Evolutionary conservation across 352 stramenopile genomes (phyloP).

Genomic region (Globisporangium middletonii): DNA sequence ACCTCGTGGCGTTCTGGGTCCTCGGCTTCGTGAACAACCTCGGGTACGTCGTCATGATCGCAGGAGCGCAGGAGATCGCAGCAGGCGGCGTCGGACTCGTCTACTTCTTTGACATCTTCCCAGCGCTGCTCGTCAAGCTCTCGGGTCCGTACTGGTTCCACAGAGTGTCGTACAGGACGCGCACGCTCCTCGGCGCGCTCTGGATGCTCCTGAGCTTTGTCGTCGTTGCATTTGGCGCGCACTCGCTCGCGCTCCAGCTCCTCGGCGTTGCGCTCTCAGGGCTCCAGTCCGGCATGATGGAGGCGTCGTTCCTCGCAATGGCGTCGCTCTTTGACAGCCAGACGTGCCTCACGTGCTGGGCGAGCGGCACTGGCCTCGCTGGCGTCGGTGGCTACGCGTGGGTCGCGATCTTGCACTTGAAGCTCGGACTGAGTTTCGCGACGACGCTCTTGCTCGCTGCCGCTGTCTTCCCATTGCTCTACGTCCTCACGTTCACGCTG

Average conservation of each 20-base stretch:
- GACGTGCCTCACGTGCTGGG: constrained; percentile 87
- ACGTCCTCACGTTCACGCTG: constrained; percentile 55
- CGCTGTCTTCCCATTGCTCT: constrained; percentile 53
- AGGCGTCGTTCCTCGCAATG: constrained; percentile 87
- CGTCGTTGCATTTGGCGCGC: constrained; percentile 52
- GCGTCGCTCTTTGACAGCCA: constrained; percentile 76
- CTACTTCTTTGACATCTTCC: constrained; percentile 91
- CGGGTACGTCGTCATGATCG: constrained; percentile 94
- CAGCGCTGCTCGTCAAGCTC: constrained; percentile 84
- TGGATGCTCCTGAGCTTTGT: constrained; percentile 84
- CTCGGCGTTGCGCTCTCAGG: constrained; percentile 85
- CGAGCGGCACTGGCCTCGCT: constrained; percentile 89
- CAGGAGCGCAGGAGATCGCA: constrained; percentile 89
- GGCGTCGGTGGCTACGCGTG: constrained; percentile 89
- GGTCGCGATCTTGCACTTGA: constrained; percentile 72
- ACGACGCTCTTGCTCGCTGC: constrained; percentile 48
- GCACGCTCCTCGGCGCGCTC: constrained; percentile 60
- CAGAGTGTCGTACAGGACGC: constrained; percentile 80
- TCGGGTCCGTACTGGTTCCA: constrained; percentile 94
- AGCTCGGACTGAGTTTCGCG: constrained; percentile 59
- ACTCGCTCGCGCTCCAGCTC: constrained; percentile 71
- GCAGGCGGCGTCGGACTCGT: constrained; percentile 89
- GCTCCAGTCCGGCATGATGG: constrained; percentile 86
- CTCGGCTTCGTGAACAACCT: constrained; percentile 93
- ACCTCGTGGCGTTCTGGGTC: constrained; percentile 86